Evolutionary conservation across 2,329 filamentous ascomycete genomes (phyloP), one percentile per base, ranked within the genome.

Genomic region (Arthrobotrys megalospora): DNA sequence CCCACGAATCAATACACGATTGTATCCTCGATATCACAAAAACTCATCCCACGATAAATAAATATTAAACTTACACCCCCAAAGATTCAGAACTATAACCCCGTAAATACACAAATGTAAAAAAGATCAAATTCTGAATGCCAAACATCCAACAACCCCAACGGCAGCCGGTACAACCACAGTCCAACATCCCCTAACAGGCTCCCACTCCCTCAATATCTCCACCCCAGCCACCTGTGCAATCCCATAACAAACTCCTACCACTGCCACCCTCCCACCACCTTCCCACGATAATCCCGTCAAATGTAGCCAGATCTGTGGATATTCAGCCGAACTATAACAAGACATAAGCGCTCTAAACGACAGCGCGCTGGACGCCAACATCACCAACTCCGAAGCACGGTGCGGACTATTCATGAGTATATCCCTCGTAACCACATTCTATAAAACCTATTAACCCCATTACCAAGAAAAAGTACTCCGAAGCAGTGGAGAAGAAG

Each of bases 381-480:
- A n/a, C 43, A 72, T 66, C 24, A 64, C 36, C 8, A 78, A n/a
- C 24, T 78, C 67, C 1, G 50, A 28, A 6, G 66, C 48, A 55
- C 24, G 38, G 12, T 50, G 21, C 19, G 19, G 16, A 28, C 45
- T 47, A 6, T 66, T 53, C 19, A 48, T 48, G 34, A 78, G 38
- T 6, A 78, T 71, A 55, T 78, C 75, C 21, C 75, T 68, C 16
- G 75, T 64, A 7, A 78, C 43, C 1, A 72, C 62, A 32, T 78
- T 68, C 75, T 78, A 32, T 11, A 41, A n/a, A n/a, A n/a, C n/a
- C n/a, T 45, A 16, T 38, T 24, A 6, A 38, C 2, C n/a, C 12
- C 7, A 60, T 60, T 58, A 60, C n/a, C 48, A 65, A 0, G 28
- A 21, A 19, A 19, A 2, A n/a, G 4, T 21, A 12, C 24, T n/a